Base-by-base conservation (phyloP, 108 stramenopile genomes). In the Epithemia pelagica region DNA sequence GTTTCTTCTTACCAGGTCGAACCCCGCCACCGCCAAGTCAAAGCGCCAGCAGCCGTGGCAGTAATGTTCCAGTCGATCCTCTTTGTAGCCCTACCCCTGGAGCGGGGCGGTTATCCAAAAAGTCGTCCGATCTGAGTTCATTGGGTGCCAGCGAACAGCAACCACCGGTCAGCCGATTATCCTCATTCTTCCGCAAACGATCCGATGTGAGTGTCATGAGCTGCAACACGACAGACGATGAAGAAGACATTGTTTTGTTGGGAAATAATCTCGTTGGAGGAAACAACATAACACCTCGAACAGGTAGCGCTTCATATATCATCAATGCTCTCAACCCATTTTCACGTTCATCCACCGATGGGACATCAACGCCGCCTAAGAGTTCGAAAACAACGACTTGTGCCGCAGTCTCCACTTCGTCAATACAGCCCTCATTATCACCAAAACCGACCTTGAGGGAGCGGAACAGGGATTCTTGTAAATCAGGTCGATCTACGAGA, bases 121-220 rank as follows among this genome's bases (percentile, higher is more conserved):
- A 15, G 15, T 46, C 37, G 37, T 46, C 37, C 10, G 37, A 46
- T 15, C 15, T 46, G 37, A 46, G 37, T 46, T 46, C 37, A 5
- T 15, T 46, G 10, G 37, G 37, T 46, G 37, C 10, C 37, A 46
- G 37, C 15, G 37, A 46, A 46, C 37, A 46, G 15, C 37, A 46
- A 46, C 37, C 5, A 15, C 15, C 56, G 56, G 56, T 21, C 7
- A 7, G 26, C 7, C 56, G 56, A 27, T 18, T 58, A 27, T 58
- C 56, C 15, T 58, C 26, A 21, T 58, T 58, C 21, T 58, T 58
- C 21, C 22, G 56, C 22, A 58, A 58, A n/a, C 56, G 56, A 27
- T 58, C 56, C 7, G 56, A 58, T 58, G 56, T 58, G 15, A 58
- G 56, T 27, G 26, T 23, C 56, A 58, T 58, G 56, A 58, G 56